phyloP scores from a whole-genome alignment of 2,329 filamentous ascomycete genomes.

The Paecilomyces fulvus region DNA sequence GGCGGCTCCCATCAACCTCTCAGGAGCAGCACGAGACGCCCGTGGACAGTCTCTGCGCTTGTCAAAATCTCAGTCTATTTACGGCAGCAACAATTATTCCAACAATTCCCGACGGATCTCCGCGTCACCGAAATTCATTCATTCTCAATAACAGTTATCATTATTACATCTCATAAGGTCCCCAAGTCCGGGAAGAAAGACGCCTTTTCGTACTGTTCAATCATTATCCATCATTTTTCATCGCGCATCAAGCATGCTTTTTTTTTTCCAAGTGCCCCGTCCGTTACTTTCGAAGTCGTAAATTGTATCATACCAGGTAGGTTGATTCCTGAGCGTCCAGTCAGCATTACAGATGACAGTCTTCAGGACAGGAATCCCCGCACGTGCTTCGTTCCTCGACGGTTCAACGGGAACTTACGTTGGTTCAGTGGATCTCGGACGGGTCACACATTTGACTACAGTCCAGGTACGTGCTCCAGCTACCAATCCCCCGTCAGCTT shows the following conservation, averaged over 20 bases:
- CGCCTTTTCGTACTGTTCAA: neutral
- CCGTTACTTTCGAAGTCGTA: neutral
- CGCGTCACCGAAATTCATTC: neutral
- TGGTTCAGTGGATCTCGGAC: constrained; percentile 5
- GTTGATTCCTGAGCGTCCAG: neutral
- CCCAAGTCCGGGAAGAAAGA: neutral
- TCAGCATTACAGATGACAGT: neutral
- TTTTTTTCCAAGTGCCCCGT: neutral
- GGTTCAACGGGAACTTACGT: neutral
- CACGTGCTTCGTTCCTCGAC: constrained; percentile 11
- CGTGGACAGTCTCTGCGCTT: neutral
- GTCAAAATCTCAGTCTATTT: too few species aligned
- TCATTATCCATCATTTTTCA: neutral
- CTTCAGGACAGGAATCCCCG: constrained; percentile 13
- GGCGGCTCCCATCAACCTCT: constrained; percentile 10
- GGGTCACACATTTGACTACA: constrained; percentile 12
- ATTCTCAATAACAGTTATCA: neutral
- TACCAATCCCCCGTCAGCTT: constrained; percentile 1
- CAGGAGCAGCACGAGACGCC: constrained; percentile 18
- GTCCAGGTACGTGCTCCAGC: constrained; percentile 11
- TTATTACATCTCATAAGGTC: neutral
- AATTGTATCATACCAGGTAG: constrained; percentile 12
- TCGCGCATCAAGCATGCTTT: neutral
- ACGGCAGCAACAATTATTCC: too few species aligned
- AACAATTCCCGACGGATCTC: neutral